Evolutionary conservation across 371 early-diverging fungal species (phyloP).

Genomic region (Mycotypha africana): DNA sequence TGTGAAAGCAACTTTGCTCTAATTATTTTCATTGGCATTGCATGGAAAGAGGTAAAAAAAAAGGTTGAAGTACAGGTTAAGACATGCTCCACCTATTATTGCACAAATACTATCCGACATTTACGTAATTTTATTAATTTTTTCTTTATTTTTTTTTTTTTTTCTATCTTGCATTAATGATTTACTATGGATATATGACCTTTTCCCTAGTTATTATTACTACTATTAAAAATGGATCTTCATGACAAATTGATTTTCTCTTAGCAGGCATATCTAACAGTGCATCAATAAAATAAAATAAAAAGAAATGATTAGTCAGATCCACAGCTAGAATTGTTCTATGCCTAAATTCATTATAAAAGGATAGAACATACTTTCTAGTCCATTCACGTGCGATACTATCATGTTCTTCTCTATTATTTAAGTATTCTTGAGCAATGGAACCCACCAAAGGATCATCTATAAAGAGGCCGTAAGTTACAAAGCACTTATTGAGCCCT

Average conservation of each 20-base stretch:
- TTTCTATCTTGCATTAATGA: not conserved
- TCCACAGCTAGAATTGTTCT: constrained; percentile 1
- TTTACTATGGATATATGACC: too few relatives aligned
- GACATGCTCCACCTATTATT: too few relatives aligned
- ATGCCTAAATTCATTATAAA: not conserved
- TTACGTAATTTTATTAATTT: not conserved
- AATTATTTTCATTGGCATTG: too few relatives aligned
- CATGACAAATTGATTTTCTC: not conserved
- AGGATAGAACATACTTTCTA: too few relatives aligned
- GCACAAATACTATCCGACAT: not conserved
- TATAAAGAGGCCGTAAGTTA: too few relatives aligned
- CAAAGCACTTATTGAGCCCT: too few relatives aligned
- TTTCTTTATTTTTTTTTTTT: not conserved
- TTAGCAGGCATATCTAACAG: not conserved
- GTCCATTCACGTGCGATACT: constrained; percentile 93
- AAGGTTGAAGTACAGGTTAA: too few relatives aligned
- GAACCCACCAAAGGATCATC: constrained; percentile 90
- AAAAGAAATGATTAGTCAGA: constrained; percentile 4
- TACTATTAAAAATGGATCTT: not conserved
- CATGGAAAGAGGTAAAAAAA: too few relatives aligned
- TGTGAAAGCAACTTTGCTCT: too few relatives aligned
- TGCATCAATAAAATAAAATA: too few relatives aligned
- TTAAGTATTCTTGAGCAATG: constrained; percentile 91
- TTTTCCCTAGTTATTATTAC: not conserved
- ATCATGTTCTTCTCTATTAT: constrained; percentile 86